Evolutionary conservation across 148 eudicot species (phyloP).

Genomic region (Gaultheria prostrata): DNA sequence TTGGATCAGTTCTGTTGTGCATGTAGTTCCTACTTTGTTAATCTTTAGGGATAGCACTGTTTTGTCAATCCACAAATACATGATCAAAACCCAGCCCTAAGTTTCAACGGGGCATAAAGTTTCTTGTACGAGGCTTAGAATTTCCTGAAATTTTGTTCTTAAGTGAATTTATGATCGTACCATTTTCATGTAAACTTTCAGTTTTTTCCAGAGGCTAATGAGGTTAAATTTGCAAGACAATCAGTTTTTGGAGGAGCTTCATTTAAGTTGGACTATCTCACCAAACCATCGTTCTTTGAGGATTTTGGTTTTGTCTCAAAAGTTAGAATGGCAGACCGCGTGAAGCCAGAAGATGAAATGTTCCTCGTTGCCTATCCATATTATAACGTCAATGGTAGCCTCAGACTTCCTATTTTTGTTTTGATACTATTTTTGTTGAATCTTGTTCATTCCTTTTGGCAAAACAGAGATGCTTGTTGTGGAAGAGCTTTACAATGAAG

Average conservation of each 20-base stretch:
- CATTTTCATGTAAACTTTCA: conserved; percentile 33
- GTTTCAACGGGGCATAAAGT: neutral
- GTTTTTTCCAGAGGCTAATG: conserved; percentile 99
- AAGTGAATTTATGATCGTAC: neutral
- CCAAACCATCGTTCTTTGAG: conserved; percentile 88
- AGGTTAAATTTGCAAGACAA: conserved; percentile 70
- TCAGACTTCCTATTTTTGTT: conserved; percentile 19
- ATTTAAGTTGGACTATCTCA: conserved; percentile 85
- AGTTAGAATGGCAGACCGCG: conserved; percentile 90
- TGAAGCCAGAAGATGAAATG: conserved; percentile 83
- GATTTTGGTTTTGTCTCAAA: conserved; percentile 81
- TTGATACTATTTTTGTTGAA: neutral
- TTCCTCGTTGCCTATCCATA: conserved; percentile 91
- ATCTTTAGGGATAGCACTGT: neutral
- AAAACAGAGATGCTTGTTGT: conserved; percentile 92
- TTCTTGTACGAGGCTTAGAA: neutral
- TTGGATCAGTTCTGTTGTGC: conserved; percentile 4
- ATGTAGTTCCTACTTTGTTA: conserved; percentile 4
- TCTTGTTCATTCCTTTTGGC: conserved; percentile 15
- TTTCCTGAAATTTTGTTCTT: neutral
- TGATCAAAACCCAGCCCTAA: neutral
- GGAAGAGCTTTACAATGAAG: conserved; percentile 93
- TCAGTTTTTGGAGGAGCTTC: conserved; percentile 86
- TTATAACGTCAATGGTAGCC: conserved; percentile 85
- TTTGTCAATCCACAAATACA: neutral